A percentile compares a stretch with the other conserved stretches of the same genome.
phyloP scores from a whole-genome alignment of 345 rosid genomes.

The Draba incana region DNA sequence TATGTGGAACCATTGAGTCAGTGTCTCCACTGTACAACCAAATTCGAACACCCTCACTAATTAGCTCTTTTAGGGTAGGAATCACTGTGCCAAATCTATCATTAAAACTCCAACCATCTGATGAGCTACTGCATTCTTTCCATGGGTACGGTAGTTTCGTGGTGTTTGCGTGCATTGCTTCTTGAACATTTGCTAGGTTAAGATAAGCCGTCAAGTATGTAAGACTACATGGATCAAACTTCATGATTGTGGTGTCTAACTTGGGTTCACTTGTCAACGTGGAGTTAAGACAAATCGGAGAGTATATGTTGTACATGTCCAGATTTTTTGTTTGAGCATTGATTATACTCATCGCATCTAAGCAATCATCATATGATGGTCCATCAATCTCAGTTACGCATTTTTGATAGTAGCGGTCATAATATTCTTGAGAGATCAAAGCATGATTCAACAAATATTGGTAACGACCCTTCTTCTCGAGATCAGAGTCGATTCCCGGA shows the following conservation, averaged over 20 bases:
- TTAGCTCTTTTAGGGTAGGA: conserved; percentile 67
- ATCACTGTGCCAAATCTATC: conserved; percentile 53
- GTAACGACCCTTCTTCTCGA: conserved; percentile 2
- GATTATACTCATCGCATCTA: neutral
- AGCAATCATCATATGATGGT: too few relatives aligned
- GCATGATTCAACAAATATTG: conserved; percentile 64
- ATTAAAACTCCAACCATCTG: conserved; percentile 46
- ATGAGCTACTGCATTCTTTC: conserved; percentile 64
- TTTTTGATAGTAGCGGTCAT: too few relatives aligned
- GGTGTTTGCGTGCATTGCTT: conserved; percentile 65
- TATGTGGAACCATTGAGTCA: conserved; percentile 73
- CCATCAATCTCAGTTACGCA: too few relatives aligned
- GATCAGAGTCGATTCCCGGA: neutral
- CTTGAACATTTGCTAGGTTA: conserved; percentile 60
- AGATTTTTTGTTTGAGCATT: conserved; percentile 21
- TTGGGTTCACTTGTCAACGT: conserved; percentile 43
- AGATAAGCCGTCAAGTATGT: conserved; percentile 57
- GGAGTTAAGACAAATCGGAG: conserved; percentile 55
- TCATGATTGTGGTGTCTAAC: conserved; percentile 49
- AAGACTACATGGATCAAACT: conserved; percentile 59
- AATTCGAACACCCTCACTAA: conserved; percentile 61
- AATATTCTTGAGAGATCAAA: conserved; percentile 59
- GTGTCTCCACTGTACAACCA: conserved; percentile 81
- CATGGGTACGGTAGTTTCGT: conserved; percentile 60
- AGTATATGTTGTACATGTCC: conserved; percentile 71